Base-by-base conservation (phyloP, 2,329 filamentous ascomycete genomes). In the Aspergillus sp. region DNA sequence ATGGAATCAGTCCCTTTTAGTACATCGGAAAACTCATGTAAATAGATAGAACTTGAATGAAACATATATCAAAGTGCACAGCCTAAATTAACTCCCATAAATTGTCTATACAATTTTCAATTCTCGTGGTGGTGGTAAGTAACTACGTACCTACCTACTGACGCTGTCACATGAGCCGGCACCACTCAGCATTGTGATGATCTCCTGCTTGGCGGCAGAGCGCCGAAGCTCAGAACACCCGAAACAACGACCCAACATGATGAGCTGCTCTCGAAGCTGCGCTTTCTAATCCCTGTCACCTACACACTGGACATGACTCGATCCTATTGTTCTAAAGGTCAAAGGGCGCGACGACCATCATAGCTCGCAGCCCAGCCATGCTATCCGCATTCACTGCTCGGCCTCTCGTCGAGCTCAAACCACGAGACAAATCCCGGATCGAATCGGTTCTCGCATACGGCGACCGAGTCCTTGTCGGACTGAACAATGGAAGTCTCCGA, bases 321-420 rank as follows among this genome's bases (percentile, higher is more conserved):
- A 52, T 50, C 53, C 44, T 51, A 50, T 49, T 35, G 33, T 35
- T 39, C 41, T 37, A 41, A 49, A 58, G 56, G 56, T 59, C 61
- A 65, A 62, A 58, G 61, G 62, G 54, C 53, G 55, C 58, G 60
- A 59, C 58, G 58, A 60, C 59, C 47, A 53, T 37, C 35, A 41
- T 54, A 60, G 56, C 53, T 62, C 52, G 53, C 56, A 43, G 66
- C 66, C 62, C 58, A 65, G 61, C 64, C 63, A 97, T 97, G 95
- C 89, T 99, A 78, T 96, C 93, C 78, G 95, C 95, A 73, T 99
- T 99, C 79, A 96, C 90, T 68, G 93, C 95, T 80, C 90, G 91
- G 72, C 90, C 93, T 64, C 93, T 99, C 75, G 90, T 98, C 82
- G 95, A 99, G 90, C 89, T 99, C 70, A 93, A 90, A 80, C 87